A percentile compares a stretch with the other conserved stretches of the same genome.
These are phyloP conservation scores for Calonectria naviculata DNA, from an alignment of 2,329 filamentous ascomycete species.

Conservation along the genomic window DNA sequence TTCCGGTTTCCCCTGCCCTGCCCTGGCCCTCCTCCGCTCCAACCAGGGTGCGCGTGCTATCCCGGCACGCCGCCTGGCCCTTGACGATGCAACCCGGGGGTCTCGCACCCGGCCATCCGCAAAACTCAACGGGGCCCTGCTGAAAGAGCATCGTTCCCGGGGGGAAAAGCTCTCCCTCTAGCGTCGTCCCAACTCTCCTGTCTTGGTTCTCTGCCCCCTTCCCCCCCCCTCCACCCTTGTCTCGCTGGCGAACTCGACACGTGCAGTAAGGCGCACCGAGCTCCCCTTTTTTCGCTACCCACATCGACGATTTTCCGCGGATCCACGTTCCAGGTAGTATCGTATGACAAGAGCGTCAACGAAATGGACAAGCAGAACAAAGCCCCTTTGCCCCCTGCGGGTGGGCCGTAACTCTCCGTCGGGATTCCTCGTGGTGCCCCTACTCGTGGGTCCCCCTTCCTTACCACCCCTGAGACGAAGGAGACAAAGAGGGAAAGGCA, in stretches of 20 bases:
- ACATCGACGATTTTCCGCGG: not conserved
- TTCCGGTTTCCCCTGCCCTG: not conserved
- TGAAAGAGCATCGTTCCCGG: not conserved
- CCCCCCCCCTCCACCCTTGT: not conserved
- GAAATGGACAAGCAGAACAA: not conserved
- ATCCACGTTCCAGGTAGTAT: not conserved
- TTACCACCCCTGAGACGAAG: not conserved
- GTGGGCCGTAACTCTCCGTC: not conserved
- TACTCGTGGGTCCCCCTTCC: not conserved
- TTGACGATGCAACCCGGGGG: not conserved
- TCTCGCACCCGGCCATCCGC: not conserved
- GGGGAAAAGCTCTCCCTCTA: not conserved
- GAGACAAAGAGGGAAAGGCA: not conserved
- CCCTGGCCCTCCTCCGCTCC: not conserved
- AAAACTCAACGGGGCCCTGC: not conserved
- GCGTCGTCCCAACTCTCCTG: not conserved
- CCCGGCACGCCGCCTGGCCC: not conserved
- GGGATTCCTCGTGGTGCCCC: not conserved
- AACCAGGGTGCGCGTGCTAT: not conserved
- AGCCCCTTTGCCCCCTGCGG: not conserved
- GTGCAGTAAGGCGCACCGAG: conserved; percentile 8
- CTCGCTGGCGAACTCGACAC: not conserved
- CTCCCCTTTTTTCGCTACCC: not conserved
- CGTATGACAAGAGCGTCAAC: not conserved
- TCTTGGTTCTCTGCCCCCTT: not conserved